These are phyloP conservation scores for Blastocystis sp. DNA, from an alignment of 352 stramenopile genomes.

Conservation along the genomic window DNA sequence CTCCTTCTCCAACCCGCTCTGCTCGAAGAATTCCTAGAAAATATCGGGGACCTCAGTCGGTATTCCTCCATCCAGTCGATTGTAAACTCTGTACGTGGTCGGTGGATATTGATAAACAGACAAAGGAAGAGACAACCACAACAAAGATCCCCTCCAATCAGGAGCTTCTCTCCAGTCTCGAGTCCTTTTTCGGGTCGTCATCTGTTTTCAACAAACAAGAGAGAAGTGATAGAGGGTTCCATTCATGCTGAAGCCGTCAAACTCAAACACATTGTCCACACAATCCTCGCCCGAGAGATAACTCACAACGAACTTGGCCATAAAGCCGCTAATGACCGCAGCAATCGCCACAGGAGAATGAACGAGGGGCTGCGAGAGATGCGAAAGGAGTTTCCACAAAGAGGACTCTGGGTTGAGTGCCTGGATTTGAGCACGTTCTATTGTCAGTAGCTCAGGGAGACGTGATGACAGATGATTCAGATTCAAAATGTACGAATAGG, in stretches of 20 bases:
- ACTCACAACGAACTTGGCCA: neutral
- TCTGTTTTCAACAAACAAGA: constrained; percentile 12
- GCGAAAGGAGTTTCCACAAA: neutral
- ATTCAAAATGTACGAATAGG: neutral
- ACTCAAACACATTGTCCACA: constrained; percentile 21
- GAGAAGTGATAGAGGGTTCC: neutral
- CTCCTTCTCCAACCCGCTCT: neutral
- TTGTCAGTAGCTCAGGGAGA: too few species aligned
- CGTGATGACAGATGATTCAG: neutral
- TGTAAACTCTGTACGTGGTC: too few species aligned
- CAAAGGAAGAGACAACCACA: neutral
- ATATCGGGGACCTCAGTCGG: too few species aligned
- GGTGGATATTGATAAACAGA: too few species aligned
- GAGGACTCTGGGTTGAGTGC: neutral
- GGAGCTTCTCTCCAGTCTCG: neutral
- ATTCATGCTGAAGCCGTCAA: neutral
- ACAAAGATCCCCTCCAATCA: neutral
- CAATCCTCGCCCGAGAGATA: neutral
- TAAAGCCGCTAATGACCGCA: constrained; percentile 1
- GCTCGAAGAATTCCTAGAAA: neutral
- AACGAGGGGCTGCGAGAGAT: neutral
- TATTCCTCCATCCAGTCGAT: too few species aligned
- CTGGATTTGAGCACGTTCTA: neutral
- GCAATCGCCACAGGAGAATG: neutral
- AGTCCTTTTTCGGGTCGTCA: neutral